Base-by-base conservation (phyloP, 257 asterid species). In the Rauvolfia tetraphylla region DNA sequence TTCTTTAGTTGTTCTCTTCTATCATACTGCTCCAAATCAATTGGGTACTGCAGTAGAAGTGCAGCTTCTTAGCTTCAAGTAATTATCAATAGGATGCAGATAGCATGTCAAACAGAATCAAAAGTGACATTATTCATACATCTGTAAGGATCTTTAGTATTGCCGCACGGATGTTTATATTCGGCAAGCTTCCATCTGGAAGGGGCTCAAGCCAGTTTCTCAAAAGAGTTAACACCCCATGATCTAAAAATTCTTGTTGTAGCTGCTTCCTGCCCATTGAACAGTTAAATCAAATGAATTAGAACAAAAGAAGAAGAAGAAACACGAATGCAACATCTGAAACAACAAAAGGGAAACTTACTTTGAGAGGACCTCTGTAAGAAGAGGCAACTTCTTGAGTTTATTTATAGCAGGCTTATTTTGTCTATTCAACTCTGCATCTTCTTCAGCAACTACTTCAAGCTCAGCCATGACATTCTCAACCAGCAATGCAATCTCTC, bases 161-260 rank as follows among this genome's bases (percentile, higher is more conserved):
- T 70, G 98, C 97, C 46, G 97, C 96, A 41, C 99, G 93, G 48
- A 95, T 84, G 69, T 95, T 95, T 46, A 91, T 92, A 83, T 92
- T 95, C 18, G 99, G 99, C 66, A 94, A 85, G 88, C 98, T 92
- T 78, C 98, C 98, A 84, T 94, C 98, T 38, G 98, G 98, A 62
- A 94, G 89, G 58, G 98, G 98, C 81, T 94, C 98, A 59, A 94
- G 98, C 98, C 98, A 94, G 81, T 82, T 88, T 87, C 84, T 89
- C 82, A 94, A 72, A 62, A 94, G 92, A 44, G 88, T 88, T 78
- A 94, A 81, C 71, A 94, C 96, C 74, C 98, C 98, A 73, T 92
- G 99, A 71, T 95, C 99, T 36, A 95, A 87, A 87, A 95, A 95
- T 77, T 92, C 97, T 73, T 85, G 98, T 84, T 93, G 99, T 76